phyloP scores from a whole-genome alignment of 2,329 filamentous ascomycete species.

The Aureobasidium subglaciale region DNA sequence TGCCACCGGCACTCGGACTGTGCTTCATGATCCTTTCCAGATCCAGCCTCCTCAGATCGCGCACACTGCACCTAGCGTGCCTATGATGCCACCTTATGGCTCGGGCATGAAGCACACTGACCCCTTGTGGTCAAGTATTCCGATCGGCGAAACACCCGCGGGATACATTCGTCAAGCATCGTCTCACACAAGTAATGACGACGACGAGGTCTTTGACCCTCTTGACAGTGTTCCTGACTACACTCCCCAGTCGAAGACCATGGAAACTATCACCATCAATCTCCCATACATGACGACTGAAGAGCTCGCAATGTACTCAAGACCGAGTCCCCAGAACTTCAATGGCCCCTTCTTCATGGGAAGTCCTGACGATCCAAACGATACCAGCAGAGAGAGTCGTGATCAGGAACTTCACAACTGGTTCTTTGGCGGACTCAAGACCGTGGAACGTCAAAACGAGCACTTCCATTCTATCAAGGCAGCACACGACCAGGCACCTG shows the following conservation, averaged over 20 bases:
- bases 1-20: constrained; percentile 18
- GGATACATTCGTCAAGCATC: background rate
- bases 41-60: background rate
- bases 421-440: constrained; percentile 29
- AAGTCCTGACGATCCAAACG: constrained; percentile 19
- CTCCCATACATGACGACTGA: constrained; percentile 1
- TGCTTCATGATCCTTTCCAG: constrained; percentile 28
- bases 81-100: background rate
- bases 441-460: constrained; percentile 27
- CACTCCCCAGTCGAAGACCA: background rate
- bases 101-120: background rate
- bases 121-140: background rate
- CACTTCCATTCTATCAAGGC: constrained; percentile 23
- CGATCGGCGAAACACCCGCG: background rate
- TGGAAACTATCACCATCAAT: background rate
- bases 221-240: constrained; percentile 14
- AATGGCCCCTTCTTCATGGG: constrained; percentile 32
- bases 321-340: constrained; percentile 30
- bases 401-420: constrained; percentile 35
- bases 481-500: constrained; percentile 1
- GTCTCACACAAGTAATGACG: background rate
- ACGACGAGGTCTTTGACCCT: constrained; percentile 1
- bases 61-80: background rate
- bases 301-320: constrained; percentile 9
- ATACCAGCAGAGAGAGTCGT: constrained; percentile 21